Percentiles rank a stretch among this genome's conserved stretches.
Evolutionary conservation across 768 basidiomycete species (phyloP).

Genomic region (Saitozyma sp.): DNA sequence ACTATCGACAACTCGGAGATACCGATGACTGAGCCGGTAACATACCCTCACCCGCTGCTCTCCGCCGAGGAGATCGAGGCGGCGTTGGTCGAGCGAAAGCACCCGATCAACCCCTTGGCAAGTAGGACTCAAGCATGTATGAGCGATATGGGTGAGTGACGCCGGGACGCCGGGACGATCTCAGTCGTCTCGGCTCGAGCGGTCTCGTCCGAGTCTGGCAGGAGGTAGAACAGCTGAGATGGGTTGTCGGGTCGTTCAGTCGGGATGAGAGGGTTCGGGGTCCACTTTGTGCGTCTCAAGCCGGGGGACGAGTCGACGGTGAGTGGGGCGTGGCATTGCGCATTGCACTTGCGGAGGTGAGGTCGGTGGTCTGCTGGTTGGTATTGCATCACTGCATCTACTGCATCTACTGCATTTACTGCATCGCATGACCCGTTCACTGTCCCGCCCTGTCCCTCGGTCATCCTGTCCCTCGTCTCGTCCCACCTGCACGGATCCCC

Average conservation of each 20-base stretch:
- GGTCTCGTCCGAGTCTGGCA: too few relatives aligned
- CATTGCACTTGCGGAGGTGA: too few relatives aligned
- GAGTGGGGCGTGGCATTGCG: background rate
- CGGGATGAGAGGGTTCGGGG: slow-evolving; percentile 4
- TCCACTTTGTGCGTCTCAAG: background rate
- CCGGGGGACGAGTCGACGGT: slow-evolving; percentile 8
- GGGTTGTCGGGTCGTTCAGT: too few relatives aligned
- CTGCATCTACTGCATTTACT: too few relatives aligned
- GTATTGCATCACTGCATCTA: too few relatives aligned
- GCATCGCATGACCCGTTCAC: too few relatives aligned
- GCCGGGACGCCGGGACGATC: too few relatives aligned
- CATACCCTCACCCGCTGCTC: slow-evolving; percentile 1
- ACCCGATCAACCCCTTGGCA: background rate
- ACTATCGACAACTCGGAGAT: too few relatives aligned
- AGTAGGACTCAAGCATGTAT: background rate
- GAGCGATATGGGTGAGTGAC: slow-evolving; percentile 4
- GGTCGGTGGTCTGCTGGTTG: too few relatives aligned
- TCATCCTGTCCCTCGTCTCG: background rate
- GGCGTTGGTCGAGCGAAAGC: background rate
- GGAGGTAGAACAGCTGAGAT: too few relatives aligned
- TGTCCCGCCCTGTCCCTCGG: background rate
- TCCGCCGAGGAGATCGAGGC: slow-evolving; percentile 3
- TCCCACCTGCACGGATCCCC: background rate
- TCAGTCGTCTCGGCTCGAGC: too few relatives aligned
- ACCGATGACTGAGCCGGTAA: too few relatives aligned